Evolutionary conservation across 345 rosid species (phyloP).

Genomic region (Citrus hindsii): DNA sequence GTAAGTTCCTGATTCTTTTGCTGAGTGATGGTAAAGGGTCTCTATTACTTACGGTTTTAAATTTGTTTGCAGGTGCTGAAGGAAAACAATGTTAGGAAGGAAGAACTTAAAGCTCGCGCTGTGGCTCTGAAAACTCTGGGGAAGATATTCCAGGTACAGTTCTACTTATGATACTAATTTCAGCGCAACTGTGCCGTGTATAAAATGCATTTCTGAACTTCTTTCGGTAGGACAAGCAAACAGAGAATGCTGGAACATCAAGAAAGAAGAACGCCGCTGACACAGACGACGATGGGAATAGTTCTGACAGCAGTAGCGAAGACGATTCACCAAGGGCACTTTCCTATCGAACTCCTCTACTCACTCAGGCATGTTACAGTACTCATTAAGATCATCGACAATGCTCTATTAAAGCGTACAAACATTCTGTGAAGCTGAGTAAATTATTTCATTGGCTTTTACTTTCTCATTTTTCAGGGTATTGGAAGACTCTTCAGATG

Average conservation of each 20-base stretch:
- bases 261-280: conserved; percentile 41
- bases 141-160: conserved; percentile 71
- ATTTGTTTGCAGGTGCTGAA: conserved; percentile 49
- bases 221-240: conserved; percentile 52
- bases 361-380: conserved; percentile 61
- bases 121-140: conserved; percentile 75
- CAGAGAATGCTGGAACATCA: conserved; percentile 46
- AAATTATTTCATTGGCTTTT: neutral
- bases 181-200: neutral
- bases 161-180: neutral
- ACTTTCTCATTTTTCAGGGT: conserved; percentile 44
- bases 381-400: neutral
- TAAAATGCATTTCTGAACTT: neutral
- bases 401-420: neutral
- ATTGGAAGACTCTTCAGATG: conserved; percentile 96
- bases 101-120: conserved; percentile 73
- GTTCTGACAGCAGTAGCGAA: conserved; percentile 70
- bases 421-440: neutral
- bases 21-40: neutral
- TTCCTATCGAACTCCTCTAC: conserved; percentile 77
- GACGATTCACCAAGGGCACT: conserved; percentile 63
- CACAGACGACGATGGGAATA: conserved; percentile 54
- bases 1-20: conserved; percentile 33
- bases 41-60: neutral
- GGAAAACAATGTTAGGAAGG: conserved; percentile 60